Conservation (phyloP, 345 rosid species). For the Ricinus communis region DNA sequence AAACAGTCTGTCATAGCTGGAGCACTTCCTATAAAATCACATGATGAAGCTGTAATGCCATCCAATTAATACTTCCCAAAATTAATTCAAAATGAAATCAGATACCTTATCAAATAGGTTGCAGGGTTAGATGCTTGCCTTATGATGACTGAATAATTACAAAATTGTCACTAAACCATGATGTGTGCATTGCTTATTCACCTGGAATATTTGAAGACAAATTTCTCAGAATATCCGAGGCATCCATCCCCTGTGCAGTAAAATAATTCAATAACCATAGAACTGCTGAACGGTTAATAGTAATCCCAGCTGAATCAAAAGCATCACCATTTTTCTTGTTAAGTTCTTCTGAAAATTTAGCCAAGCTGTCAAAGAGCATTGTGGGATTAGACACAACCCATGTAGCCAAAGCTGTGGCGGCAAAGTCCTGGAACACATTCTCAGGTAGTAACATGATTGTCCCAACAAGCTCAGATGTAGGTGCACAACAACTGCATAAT, state of each 20-base stretch:
- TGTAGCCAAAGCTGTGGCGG: constrained; percentile 41
- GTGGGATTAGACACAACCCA: constrained; percentile 47
- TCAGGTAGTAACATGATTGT: constrained; percentile 46
- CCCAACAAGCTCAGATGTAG: constrained; percentile 48
- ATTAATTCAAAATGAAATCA: no score
- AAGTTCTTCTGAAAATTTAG: constrained; percentile 37
- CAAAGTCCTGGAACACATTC: constrained; percentile 38
- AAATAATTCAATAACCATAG: constrained; percentile 45
- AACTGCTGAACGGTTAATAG: constrained; percentile 37
- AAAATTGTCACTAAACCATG: neutral
- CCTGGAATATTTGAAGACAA: constrained; percentile 12
- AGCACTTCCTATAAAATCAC: no score
- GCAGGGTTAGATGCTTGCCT: neutral
- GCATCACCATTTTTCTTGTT: constrained; percentile 19
- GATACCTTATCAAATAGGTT: neutral
- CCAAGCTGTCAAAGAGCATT: constrained; percentile 46
- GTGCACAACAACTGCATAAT: constrained; percentile 40
- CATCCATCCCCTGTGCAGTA: constrained; percentile 28
- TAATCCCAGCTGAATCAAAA: constrained; percentile 23
- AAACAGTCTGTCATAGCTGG: no score
- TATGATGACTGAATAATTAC: neutral
- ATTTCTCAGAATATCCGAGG: constrained; percentile 26
- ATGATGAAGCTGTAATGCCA: no score
- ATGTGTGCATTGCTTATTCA: neutral
- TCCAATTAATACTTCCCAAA: no score